phyloP scores from a whole-genome alignment of 805 yeast genomes.

The Spathaspora sp. region DNA sequence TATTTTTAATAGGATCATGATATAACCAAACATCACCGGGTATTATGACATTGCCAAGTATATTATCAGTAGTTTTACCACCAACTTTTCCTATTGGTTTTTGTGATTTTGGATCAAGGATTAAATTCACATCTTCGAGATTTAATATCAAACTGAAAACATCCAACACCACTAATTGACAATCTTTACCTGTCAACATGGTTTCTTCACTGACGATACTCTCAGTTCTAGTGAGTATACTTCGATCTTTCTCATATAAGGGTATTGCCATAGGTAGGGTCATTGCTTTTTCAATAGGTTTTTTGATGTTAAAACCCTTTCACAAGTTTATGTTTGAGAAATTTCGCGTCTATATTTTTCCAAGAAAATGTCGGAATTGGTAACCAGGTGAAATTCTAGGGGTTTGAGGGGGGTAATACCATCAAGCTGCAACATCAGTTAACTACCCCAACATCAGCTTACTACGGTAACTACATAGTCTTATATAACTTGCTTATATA shows the following conservation, averaged over 20 bases:
- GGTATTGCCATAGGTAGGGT: background rate
- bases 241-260: background rate
- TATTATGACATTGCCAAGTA: constrained; percentile 18
- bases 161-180: background rate
- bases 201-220: background rate
- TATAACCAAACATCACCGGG: constrained; percentile 37
- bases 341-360: too few relatives aligned
- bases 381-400: too few relatives aligned
- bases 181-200: background rate
- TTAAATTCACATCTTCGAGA: constrained; percentile 4
- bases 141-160: constrained; percentile 6
- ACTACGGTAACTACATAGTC: too few relatives aligned
- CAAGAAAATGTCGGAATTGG: too few relatives aligned
- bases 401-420: too few relatives aligned
- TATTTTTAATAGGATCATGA: constrained; percentile 28
- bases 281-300: constrained; percentile 5
- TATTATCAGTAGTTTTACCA: background rate
- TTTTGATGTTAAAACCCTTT: background rate
- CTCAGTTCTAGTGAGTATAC: background rate
- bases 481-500: too few relatives aligned
- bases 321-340: too few relatives aligned
- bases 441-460: too few relatives aligned
- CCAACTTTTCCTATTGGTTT: too few relatives aligned
- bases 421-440: too few relatives aligned
- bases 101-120: background rate